phyloP scores from a whole-genome alignment of 2,329 filamentous ascomycete species.

The Aspergillus novofumigatus region DNA sequence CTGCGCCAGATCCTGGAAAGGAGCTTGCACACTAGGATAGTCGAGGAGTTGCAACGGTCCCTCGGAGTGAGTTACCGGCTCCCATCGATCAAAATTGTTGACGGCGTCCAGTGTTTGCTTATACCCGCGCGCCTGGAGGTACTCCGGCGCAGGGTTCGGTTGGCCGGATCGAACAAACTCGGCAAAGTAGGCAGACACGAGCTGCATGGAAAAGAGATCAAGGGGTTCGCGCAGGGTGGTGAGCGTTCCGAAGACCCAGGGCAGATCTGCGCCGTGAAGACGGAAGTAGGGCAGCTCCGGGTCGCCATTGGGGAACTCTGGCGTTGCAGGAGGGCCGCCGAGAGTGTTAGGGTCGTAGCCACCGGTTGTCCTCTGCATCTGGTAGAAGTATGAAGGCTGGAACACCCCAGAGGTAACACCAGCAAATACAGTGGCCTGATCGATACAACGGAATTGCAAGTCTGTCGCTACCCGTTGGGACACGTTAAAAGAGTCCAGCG shows the following conservation, averaged over 20 bases:
- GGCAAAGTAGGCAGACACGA: conserved; percentile 48
- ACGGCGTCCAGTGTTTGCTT: conserved; percentile 39
- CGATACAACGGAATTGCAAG: conserved; percentile 55
- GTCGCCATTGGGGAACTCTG: conserved; percentile 41
- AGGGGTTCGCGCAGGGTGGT: conserved; percentile 47
- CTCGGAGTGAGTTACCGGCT: conserved; percentile 5
- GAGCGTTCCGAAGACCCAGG: conserved; percentile 52
- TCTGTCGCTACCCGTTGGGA: conserved; percentile 55
- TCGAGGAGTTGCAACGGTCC: conserved; percentile 44
- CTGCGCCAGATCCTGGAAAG: conserved; percentile 50
- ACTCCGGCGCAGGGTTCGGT: conserved; percentile 48
- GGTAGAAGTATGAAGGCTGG: conserved; percentile 53
- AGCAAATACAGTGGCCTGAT: conserved; percentile 54
- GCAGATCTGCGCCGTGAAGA: conserved; percentile 54
- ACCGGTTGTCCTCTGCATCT: conserved; percentile 53
- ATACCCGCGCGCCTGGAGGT: conserved; percentile 47
- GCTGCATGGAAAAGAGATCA: conserved; percentile 46
- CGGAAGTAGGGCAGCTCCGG: conserved; percentile 48
- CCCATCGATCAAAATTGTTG: conserved; percentile 28
- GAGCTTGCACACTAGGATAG: conserved; percentile 41
- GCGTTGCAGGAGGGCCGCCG: conserved; percentile 40
- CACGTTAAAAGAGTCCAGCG: conserved; percentile 53
- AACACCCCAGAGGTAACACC: conserved; percentile 45
- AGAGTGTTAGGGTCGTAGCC: conserved; percentile 51
- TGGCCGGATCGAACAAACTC: conserved; percentile 49